Evolutionary conservation across 2,329 filamentous ascomycete genomes (phyloP).

Genomic region (Simplicillium sp.): DNA sequence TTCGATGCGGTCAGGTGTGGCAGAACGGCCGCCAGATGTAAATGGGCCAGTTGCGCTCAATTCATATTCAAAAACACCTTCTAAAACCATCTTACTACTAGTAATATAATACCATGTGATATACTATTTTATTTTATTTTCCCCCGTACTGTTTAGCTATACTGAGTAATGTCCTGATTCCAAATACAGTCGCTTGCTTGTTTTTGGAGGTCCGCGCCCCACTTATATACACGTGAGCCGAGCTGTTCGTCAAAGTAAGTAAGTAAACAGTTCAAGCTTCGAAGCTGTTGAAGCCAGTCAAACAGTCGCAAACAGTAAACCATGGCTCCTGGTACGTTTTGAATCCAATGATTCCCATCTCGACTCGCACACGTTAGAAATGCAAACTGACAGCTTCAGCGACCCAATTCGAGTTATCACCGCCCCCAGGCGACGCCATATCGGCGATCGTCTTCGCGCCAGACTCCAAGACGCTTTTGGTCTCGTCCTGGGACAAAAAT

Average conservation of each 20-base stretch:
- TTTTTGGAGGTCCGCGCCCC: too few species aligned
- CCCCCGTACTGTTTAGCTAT: too few species aligned
- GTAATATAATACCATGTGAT: too few species aligned
- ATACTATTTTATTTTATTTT: too few species aligned
- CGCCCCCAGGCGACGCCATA: constrained; percentile 78
- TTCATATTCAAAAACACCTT: constrained; percentile 3
- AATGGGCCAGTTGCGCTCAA: too few species aligned
- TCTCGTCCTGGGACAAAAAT: constrained; percentile 89
- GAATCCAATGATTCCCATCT: background rate
- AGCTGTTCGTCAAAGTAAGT: too few species aligned
- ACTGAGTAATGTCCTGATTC: too few species aligned
- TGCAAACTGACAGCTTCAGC: constrained; percentile 27
- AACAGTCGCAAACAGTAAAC: constrained; percentile 11
- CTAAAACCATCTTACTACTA: too few species aligned
- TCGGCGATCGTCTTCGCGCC: constrained; percentile 82
- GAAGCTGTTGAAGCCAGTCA: constrained; percentile 4
- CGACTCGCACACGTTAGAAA: too few species aligned
- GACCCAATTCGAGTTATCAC: constrained; percentile 72
- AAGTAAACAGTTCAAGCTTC: constrained; percentile 25
- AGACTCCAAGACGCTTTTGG: constrained; percentile 63
- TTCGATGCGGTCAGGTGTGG: constrained; percentile 17
- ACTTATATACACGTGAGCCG: too few species aligned
- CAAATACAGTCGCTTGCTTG: too few species aligned
- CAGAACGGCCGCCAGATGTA: too few species aligned
- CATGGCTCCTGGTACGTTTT: constrained; percentile 32